Percentiles rank a stretch among this genome's conserved stretches.
Conservation (phyloP, 2,329 filamentous ascomycete genomes). For the Penicillium polonicum region DNA sequence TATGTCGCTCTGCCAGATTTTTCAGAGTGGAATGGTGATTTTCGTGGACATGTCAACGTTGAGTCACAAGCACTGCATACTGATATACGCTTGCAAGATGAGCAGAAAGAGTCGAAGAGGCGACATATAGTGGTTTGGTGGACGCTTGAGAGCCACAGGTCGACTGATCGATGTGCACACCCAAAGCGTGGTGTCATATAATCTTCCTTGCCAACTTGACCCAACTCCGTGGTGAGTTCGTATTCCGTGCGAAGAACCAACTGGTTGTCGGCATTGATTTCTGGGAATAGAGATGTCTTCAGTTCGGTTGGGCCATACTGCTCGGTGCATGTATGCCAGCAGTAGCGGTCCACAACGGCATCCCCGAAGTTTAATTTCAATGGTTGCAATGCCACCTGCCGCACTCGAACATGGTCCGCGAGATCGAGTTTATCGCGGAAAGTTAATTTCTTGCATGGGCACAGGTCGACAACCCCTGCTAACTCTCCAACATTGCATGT, state of each 20-base stretch:
- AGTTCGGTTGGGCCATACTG: slow-evolving; percentile 37
- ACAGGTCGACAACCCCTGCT: slow-evolving; percentile 41
- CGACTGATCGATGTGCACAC: slow-evolving; percentile 41
- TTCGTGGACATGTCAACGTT: slow-evolving; percentile 35
- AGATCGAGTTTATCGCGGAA: slow-evolving; percentile 40
- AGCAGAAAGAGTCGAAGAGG: slow-evolving; percentile 34
- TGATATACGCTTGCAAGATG: slow-evolving; percentile 37
- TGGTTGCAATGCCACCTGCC: slow-evolving; percentile 27
- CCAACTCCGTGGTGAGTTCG: slow-evolving; percentile 33
- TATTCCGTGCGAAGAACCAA: slow-evolving; percentile 40
- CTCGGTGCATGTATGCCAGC: slow-evolving; percentile 40
- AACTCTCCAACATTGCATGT: slow-evolving; percentile 36
- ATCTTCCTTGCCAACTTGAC: slow-evolving; percentile 40
- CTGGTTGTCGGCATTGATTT: slow-evolving; percentile 34
- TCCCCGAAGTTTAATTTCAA: slow-evolving; percentile 31
- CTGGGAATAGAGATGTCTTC: slow-evolving; percentile 37
- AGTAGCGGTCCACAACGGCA: slow-evolving; percentile 32
- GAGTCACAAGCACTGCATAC: slow-evolving; percentile 39
- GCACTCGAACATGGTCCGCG: slow-evolving; percentile 33
- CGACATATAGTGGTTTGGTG: slow-evolving; percentile 40
- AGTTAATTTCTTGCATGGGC: slow-evolving; percentile 43
- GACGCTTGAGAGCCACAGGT: slow-evolving; percentile 42
- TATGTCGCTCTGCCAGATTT: slow-evolving; percentile 32
- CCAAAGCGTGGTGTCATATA: slow-evolving; percentile 42
- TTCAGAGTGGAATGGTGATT: slow-evolving; percentile 30